Evolutionary conservation across 768 basidiomycete genomes (phyloP).

Genomic region (Atractiella rhizophila): DNA sequence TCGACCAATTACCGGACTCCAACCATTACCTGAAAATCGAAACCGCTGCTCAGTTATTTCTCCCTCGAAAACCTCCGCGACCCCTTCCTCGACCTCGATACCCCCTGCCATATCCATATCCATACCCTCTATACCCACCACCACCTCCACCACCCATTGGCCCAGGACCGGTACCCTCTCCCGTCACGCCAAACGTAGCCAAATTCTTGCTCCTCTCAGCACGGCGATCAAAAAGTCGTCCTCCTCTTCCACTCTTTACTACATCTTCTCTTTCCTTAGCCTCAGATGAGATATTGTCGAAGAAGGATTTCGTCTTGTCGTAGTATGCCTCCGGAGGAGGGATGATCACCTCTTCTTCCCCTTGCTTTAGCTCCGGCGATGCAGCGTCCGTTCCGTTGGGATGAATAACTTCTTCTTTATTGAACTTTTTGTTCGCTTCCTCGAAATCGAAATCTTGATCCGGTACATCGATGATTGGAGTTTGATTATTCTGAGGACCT

Average conservation of each 20-base stretch:
- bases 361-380: background rate
- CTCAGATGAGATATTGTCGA: slow-evolving; percentile 19
- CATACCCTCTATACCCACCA: slow-evolving; percentile 1
- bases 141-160: background rate
- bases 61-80: too few species aligned
- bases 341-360: slow-evolving; percentile 9
- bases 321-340: slow-evolving; percentile 12
- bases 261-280: slow-evolving; percentile 4
- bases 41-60: too few species aligned
- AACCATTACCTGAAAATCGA: too few species aligned
- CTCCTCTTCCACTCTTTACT: slow-evolving; percentile 1
- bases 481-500: background rate
- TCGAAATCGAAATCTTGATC: slow-evolving; percentile 18
- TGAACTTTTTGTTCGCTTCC: slow-evolving; percentile 16
- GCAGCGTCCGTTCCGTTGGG: too few species aligned
- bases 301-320: slow-evolving; percentile 17
- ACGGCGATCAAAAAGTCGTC: slow-evolving; percentile 10
- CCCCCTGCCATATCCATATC: slow-evolving; percentile 4
- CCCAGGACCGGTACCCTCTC: slow-evolving; percentile 1
- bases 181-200: slow-evolving; percentile 18
- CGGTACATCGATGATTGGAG: slow-evolving; percentile 2
- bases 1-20: too few species aligned
- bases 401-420: slow-evolving; percentile 8
- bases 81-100: slow-evolving; percentile 5
- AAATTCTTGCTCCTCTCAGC: slow-evolving; percentile 15